A percentile compares a stretch with the other conserved stretches of the same genome.
Evolutionary conservation across 1,284 basidiomycete species (phyloP).

Genomic region (Inonotus hispidus): DNA sequence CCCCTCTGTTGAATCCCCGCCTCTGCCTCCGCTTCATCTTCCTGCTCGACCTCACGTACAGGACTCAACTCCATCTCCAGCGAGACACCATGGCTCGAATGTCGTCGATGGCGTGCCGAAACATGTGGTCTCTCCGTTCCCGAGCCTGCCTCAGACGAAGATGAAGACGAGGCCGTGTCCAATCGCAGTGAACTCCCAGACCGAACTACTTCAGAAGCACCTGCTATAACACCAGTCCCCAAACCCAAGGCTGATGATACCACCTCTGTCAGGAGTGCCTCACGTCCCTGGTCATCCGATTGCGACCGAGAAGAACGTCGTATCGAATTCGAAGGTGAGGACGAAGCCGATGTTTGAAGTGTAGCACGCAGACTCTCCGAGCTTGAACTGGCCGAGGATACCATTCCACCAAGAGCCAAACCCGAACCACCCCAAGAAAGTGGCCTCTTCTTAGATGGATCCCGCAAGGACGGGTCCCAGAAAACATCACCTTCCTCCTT

Average conservation of each 20-base stretch:
- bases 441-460: background rate
- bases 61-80: constrained; percentile 15
- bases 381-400: background rate
- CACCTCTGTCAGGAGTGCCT: constrained; percentile 8
- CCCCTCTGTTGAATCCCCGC: too few species aligned
- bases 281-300: background rate
- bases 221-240: background rate
- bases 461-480: background rate
- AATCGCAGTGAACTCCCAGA: background rate
- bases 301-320: background rate
- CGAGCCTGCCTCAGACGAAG: background rate
- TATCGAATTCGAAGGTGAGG: background rate
- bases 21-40: constrained; percentile 9
- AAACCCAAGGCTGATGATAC: constrained; percentile 1
- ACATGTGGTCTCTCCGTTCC: background rate
- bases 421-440: constrained; percentile 10
- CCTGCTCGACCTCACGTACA: constrained; percentile 12
- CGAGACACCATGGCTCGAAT: constrained; percentile 6
- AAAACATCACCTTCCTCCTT: constrained; percentile 4
- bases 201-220: background rate
- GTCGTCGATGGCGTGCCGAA: background rate
- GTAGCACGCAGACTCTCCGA: constrained; percentile 2
- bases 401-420: background rate
- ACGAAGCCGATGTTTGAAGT: background rate
- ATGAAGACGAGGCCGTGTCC: background rate